These are phyloP conservation scores for Scedosporium dehoogii DNA, from an alignment of 2,329 filamentous ascomycete species.

Conservation along the genomic window DNA sequence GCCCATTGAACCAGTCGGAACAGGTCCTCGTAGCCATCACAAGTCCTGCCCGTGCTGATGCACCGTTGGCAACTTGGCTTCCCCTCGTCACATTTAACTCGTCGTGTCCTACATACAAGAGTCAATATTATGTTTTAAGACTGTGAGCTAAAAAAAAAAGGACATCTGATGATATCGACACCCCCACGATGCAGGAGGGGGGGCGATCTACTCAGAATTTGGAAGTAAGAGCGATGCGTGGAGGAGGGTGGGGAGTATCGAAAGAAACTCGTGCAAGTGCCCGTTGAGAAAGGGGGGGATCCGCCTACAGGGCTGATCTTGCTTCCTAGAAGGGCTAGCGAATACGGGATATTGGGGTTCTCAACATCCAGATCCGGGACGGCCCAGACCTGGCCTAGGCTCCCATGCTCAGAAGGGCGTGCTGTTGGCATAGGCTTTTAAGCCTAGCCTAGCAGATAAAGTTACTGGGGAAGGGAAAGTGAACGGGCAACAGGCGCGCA, in stretches of 20 bases:
- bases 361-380: not conserved
- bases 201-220: not conserved
- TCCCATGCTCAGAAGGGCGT: too few relatives aligned
- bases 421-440: too few relatives aligned
- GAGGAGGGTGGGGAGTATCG: not conserved
- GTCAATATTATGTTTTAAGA: not conserved
- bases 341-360: not conserved
- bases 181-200: not conserved
- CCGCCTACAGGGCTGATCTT: not conserved
- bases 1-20: constrained; percentile 15
- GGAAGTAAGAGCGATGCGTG: too few relatives aligned
- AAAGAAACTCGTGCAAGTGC: not conserved
- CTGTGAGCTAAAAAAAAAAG: too few relatives aligned
- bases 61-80: constrained; percentile 25
- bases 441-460: too few relatives aligned
- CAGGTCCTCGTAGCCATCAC: constrained; percentile 31
- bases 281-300: not conserved
- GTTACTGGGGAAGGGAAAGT: too few relatives aligned
- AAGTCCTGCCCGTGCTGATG: constrained; percentile 27
- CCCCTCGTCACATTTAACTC: constrained; percentile 26
- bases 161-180: not conserved
- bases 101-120: constrained; percentile 13
- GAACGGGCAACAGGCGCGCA: too few relatives aligned
- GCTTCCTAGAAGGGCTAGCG: not conserved
- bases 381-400: not conserved